Evolutionary conservation across 306 rosid species (phyloP).

Genomic region (Glycine latifolia): DNA sequence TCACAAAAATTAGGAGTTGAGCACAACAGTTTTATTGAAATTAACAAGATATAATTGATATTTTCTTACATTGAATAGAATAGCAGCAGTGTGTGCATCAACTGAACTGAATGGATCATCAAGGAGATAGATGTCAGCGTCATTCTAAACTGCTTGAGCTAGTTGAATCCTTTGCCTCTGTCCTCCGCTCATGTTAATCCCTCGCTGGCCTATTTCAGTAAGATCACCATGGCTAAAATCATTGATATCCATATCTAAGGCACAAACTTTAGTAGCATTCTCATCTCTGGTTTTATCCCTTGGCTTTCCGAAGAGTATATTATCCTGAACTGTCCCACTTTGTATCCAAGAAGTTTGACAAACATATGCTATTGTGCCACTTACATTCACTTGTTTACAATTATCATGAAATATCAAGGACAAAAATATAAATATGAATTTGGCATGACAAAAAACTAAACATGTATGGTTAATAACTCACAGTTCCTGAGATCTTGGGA

Average conservation of each 20-base stretch:
- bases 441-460: background rate
- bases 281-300: constrained; percentile 13
- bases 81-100: constrained; percentile 18
- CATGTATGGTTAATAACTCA: background rate
- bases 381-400: background rate
- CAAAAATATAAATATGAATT: background rate
- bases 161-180: constrained; percentile 28
- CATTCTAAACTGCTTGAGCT: constrained; percentile 17
- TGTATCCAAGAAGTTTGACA: constrained; percentile 28
- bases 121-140: constrained; percentile 20
- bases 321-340: constrained; percentile 17
- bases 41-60: background rate
- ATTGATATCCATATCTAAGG: constrained; percentile 11
- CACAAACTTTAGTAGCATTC: constrained; percentile 6
- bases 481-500: constrained; percentile 25
- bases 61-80: constrained; percentile 1
- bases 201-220: constrained; percentile 27
- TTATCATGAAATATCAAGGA: background rate
- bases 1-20: background rate
- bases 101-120: constrained; percentile 23
- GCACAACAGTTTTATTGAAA: background rate
- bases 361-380: constrained; percentile 10
- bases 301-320: constrained; percentile 14
- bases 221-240: constrained; percentile 24
- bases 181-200: constrained; percentile 30